Evolutionary conservation across 1,284 basidiomycete species (phyloP).

Genomic region (Athelia psychrophila): DNA sequence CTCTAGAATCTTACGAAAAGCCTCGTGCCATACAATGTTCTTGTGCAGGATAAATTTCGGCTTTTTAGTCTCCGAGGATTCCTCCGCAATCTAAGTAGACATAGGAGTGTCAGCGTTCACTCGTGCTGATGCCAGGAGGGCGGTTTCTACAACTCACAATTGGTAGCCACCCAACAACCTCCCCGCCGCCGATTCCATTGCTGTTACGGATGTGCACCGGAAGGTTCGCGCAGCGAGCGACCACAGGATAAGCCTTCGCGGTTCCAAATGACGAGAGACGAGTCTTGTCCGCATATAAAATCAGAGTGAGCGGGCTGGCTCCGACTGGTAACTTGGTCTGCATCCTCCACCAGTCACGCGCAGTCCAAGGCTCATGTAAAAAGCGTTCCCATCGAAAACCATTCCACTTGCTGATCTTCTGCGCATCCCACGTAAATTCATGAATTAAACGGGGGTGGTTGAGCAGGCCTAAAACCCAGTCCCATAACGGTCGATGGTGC

Average conservation of each 20-base stretch:
- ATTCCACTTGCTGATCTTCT: constrained; percentile 24
- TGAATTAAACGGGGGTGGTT: constrained; percentile 11
- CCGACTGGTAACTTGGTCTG: constrained; percentile 18
- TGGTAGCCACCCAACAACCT: constrained; percentile 41
- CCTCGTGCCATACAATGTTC: constrained; percentile 25
- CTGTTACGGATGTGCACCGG: constrained; percentile 34
- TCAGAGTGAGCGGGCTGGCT: constrained; percentile 19
- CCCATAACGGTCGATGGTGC: constrained; percentile 15
- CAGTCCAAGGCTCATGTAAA: constrained; percentile 31
- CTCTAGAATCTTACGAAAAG: constrained; percentile 20
- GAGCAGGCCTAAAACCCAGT: constrained; percentile 17
- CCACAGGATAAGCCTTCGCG: constrained; percentile 39
- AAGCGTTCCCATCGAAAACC: constrained; percentile 24
- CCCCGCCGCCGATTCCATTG: constrained; percentile 30
- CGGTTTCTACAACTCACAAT: constrained; percentile 38
- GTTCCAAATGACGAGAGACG: constrained; percentile 42
- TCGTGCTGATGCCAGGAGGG: constrained; percentile 32
- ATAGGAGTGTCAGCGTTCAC: constrained; percentile 6
- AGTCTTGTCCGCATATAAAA: constrained; percentile 45
- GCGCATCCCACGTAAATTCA: constrained; percentile 21
- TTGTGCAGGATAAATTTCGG: constrained; percentile 19
- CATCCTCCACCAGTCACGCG: constrained; percentile 17
- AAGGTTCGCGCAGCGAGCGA: constrained; percentile 35
- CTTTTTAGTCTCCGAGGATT: constrained; percentile 13
- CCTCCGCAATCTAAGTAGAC: constrained; percentile 10